Base-by-base conservation (phyloP, 371 early-diverging fungal species). In the Mucor sp. region DNA sequence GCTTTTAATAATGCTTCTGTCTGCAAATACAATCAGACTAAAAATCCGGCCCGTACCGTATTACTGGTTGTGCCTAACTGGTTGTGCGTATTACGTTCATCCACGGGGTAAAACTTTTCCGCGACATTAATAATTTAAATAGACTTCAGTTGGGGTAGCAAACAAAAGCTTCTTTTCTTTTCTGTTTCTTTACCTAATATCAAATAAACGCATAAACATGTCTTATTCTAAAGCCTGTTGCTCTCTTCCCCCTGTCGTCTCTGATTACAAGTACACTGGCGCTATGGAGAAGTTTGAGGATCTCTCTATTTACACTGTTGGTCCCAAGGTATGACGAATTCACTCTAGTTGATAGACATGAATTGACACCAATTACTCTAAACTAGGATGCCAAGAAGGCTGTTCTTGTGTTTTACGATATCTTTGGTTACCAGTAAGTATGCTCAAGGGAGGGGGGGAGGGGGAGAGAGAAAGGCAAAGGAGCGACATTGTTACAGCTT, bases 221-320 rank as follows among this genome's bases (percentile, higher is more conserved):
- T 81, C 88, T 44, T 76, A 76, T 59, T 72, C 85, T 1, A 67
- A 78, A 35, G 84, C 84, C 56, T 91, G 92, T 74, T 90, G 91
- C 71, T 70, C 79, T 60, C 83, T 87, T 4, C 86, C 87, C 25
- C 88, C 91, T 23, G 90, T 91, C 57, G 63, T 65, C 14, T 81
- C 85, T 43, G 66, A 79, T 58, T 91, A 91, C 74, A 57, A 69
- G 21, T 69, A 88, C 62, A 75, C 76, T 57, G 92, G 92, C 43
- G 68, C 71, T 27, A 71, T 76, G n/a, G 81, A 75, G 35, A 75
- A 72, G 19, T 48, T 85, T 9, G 78, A 70, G 37, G 86, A 82
- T 48, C 66, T 85, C 33, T 65, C 74, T 15, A 62, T 79, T 19
- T 83, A 83, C 39, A 59, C 65, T 30, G 75, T 75, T 43, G 84